These are phyloP conservation scores for Saturnispora dispora DNA, from an alignment of 805 yeast species.

Conservation along the genomic window DNA sequence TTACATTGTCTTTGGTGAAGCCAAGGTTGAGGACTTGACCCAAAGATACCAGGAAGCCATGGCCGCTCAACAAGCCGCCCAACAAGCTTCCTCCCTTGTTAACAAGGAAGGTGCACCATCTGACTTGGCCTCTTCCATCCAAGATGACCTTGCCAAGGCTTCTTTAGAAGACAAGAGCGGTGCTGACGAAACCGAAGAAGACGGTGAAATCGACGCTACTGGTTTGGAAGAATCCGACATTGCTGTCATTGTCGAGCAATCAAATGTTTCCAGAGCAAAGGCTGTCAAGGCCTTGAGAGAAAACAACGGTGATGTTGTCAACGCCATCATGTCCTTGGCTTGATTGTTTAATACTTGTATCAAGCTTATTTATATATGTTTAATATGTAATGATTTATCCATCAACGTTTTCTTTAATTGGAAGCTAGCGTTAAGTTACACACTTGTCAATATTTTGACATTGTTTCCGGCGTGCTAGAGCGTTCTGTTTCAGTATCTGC, in stretches of 20 bases:
- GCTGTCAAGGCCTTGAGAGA: constrained; percentile 86
- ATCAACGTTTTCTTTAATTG: neutral
- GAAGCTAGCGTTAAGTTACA: no score
- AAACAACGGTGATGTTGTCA: constrained; percentile 90
- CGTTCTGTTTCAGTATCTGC: neutral
- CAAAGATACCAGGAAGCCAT: constrained; percentile 79
- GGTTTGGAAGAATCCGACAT: constrained; percentile 80
- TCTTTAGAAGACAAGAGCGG: constrained; percentile 32
- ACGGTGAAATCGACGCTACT: constrained; percentile 63
- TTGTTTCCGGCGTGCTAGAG: no score
- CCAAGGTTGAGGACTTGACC: constrained; percentile 89
- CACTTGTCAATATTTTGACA: no score
- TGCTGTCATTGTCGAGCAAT: constrained; percentile 82
- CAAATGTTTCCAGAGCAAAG: constrained; percentile 79
- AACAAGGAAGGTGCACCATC: constrained; percentile 34
- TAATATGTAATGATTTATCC: neutral
- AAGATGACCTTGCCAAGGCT: constrained; percentile 71
- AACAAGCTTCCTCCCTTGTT: constrained; percentile 35
- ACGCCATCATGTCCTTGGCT: constrained; percentile 79
- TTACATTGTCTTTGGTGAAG: constrained; percentile 96
- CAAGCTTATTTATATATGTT: neutral
- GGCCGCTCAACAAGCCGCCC: constrained; percentile 62
- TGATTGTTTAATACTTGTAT: constrained; percentile 5
- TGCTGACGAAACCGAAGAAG: constrained; percentile 40
- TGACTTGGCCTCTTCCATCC: constrained; percentile 47